Conservation (phyloP, 129 eudicot genomes). For the Flaveria linearis region DNA sequence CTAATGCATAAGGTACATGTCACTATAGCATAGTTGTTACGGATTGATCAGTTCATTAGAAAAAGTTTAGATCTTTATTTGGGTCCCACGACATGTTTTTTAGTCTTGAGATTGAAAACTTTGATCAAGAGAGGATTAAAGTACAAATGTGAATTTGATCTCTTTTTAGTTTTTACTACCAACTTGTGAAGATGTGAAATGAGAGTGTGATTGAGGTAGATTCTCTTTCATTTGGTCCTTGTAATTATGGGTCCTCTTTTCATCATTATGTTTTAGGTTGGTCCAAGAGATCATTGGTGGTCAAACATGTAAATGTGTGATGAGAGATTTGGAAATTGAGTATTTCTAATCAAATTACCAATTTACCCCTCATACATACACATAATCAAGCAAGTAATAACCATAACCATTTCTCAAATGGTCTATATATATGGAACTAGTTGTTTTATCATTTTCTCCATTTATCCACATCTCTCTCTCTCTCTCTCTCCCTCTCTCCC, state of each 20-base stretch:
- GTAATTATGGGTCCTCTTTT: constrained; percentile 47
- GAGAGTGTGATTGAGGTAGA: constrained; percentile 34
- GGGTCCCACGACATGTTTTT: constrained; percentile 35
- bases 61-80: constrained; percentile 28
- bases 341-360: constrained; percentile 19
- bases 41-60: constrained; percentile 21
- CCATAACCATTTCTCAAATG: constrained; percentile 17
- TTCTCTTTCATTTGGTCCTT: constrained; percentile 42
- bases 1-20: constrained; percentile 18
- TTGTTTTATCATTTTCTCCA: constrained; percentile 19
- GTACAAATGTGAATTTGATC: constrained; percentile 38
- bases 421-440: constrained; percentile 36
- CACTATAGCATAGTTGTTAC: constrained; percentile 12
- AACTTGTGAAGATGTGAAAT: constrained; percentile 37
- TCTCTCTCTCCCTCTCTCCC: constrained; percentile 17
- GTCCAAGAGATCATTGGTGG: constrained; percentile 45
- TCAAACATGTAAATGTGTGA: constrained; percentile 52
- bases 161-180: constrained; percentile 36
- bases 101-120: constrained; percentile 42
- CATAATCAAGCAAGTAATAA: background rate
- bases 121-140: constrained; percentile 34
- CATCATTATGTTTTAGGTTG: constrained; percentile 48
- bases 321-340: constrained; percentile 33
- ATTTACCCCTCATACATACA: constrained; percentile 33
- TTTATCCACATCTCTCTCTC: constrained; percentile 22